phyloP scores from a whole-genome alignment of 169 alveolate species.

The Prorocentrum cordatum region DNA sequence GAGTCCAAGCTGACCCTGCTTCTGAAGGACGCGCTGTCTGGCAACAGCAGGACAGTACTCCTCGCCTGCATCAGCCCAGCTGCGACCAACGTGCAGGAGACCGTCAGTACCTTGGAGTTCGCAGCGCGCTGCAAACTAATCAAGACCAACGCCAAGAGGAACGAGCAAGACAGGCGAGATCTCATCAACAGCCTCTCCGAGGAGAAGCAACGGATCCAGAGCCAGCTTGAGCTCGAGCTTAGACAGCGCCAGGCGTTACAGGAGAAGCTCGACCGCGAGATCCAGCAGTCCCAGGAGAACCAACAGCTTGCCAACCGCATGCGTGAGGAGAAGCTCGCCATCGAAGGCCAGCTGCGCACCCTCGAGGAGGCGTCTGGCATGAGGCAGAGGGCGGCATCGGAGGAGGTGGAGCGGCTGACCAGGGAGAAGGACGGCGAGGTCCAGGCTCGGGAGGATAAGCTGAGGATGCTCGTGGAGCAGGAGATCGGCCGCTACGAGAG shows the following conservation, averaged over 20 bases:
- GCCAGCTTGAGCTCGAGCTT: not conserved
- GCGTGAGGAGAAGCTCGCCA: conserved; percentile 44
- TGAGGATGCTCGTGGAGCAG: not conserved
- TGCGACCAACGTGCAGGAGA: not conserved
- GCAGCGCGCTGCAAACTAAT: conserved; percentile 56
- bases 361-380: not conserved
- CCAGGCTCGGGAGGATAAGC: not conserved
- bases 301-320: conserved; percentile 10
- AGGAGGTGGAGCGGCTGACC: not conserved
- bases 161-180: conserved; percentile 53
- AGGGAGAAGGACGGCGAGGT: not conserved
- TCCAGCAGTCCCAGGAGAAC: not conserved
- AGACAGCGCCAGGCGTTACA: not conserved
- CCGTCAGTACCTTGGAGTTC: conserved; percentile 42
- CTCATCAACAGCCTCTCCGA: conserved; percentile 17
- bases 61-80: conserved; percentile 65
- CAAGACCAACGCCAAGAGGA: conserved; percentile 46
- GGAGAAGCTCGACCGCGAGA: conserved; percentile 25
- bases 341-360: conserved; percentile 18
- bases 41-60: conserved; percentile 47
- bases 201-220: conserved; percentile 23
- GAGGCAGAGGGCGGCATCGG: not conserved
- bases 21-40: conserved; percentile 43
- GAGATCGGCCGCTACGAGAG: not conserved
- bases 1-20: conserved; percentile 53